These are phyloP conservation scores for Talaromyces islandicus DNA, from an alignment of 2,329 filamentous ascomycete species.

Conservation along the genomic window DNA sequence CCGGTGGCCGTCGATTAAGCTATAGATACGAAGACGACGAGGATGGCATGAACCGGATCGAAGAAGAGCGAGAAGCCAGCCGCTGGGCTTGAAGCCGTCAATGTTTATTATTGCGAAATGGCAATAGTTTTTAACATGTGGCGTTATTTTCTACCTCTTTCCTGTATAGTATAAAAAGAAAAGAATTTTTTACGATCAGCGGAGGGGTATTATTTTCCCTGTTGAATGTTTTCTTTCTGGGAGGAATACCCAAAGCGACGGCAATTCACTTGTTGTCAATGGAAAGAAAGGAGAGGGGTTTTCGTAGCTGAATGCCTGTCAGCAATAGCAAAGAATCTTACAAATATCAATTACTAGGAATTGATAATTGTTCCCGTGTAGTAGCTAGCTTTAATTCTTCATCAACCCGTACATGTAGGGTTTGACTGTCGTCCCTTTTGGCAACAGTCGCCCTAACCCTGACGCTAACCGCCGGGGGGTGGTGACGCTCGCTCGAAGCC, in stretches of 20 bases:
- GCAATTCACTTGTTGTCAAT: background rate
- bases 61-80: constrained; percentile 34
- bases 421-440: background rate
- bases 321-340: background rate
- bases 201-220: background rate
- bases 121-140: background rate
- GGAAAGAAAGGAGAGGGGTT: background rate
- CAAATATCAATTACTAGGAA: background rate
- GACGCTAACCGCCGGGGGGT: no score
- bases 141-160: background rate
- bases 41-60: constrained; percentile 29
- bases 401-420: background rate
- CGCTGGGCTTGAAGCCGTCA: constrained; percentile 20
- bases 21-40: constrained; percentile 48
- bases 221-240: background rate
- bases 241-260: background rate
- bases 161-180: background rate
- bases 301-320: background rate
- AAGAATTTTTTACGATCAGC: background rate
- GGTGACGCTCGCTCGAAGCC: no score
- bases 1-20: constrained; percentile 35
- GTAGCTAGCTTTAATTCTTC: background rate
- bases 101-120: background rate
- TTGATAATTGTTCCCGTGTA: background rate
- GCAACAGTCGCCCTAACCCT: background rate